These are phyloP conservation scores for Xylaria hypoxylon DNA, from an alignment of 2,329 filamentous ascomycete genomes.

Conservation along the genomic window DNA sequence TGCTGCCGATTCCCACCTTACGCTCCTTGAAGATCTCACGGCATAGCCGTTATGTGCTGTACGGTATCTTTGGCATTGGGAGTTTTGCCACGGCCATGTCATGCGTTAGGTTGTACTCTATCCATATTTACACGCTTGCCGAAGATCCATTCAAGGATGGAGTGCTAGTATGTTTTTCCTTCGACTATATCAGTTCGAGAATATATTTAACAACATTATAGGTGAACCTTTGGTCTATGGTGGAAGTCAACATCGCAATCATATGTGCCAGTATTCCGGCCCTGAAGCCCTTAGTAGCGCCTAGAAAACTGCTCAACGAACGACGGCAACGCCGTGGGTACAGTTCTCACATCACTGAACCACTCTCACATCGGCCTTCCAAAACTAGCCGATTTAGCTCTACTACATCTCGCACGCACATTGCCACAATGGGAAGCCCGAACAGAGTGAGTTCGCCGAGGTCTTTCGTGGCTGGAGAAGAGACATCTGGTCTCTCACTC, in stretches of 20 bases:
- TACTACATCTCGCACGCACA: slow-evolving; percentile 38
- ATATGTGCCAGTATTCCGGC: slow-evolving; percentile 62
- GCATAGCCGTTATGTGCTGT: slow-evolving; percentile 63
- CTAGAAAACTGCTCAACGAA: slow-evolving; percentile 45
- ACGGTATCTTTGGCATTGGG: slow-evolving; percentile 57
- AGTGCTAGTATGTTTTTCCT: slow-evolving; percentile 41
- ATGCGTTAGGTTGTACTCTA: slow-evolving; percentile 55
- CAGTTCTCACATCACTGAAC: slow-evolving; percentile 39
- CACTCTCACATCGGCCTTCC: slow-evolving; percentile 26
- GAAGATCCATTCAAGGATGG: slow-evolving; percentile 53
- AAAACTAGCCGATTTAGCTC: slow-evolving; percentile 38
- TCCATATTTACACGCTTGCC: slow-evolving; percentile 54
- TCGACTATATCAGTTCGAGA: background rate
- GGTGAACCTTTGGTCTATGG: slow-evolving; percentile 59
- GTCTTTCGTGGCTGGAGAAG: slow-evolving; percentile 6
- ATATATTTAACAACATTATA: background rate
- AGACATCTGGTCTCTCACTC: slow-evolving; percentile 28
- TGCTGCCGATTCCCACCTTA: slow-evolving; percentile 59
- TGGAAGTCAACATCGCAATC: slow-evolving; percentile 64
- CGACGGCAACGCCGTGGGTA: slow-evolving; percentile 33
- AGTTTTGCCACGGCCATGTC: slow-evolving; percentile 54
- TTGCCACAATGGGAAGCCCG: slow-evolving; percentile 12
- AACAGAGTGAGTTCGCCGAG: slow-evolving; percentile 17
- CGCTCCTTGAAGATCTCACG: slow-evolving; percentile 59
- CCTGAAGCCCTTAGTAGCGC: slow-evolving; percentile 61